A percentile compares a stretch with the other conserved stretches of the same genome.
These are phyloP conservation scores for Aspergillus ellipticus DNA, from an alignment of 495 filamentous ascomycete genomes.

Conservation along the genomic window DNA sequence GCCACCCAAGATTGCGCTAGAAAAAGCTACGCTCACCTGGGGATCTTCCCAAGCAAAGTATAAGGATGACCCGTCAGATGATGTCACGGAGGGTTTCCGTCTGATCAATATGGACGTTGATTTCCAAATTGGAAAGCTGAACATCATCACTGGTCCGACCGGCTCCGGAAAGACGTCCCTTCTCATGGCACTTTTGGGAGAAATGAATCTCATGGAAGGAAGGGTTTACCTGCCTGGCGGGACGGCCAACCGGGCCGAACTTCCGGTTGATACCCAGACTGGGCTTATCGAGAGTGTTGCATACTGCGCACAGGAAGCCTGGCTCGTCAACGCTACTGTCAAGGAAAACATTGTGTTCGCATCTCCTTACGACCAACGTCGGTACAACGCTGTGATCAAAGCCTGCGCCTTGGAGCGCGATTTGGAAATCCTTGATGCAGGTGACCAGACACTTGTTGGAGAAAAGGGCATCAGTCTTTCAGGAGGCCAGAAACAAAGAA, in stretches of 20 bases:
- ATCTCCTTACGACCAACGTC: constrained; percentile 71
- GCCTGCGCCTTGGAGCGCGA: constrained; percentile 94
- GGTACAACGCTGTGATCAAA: constrained; percentile 83
- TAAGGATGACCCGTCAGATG: constrained; percentile 19
- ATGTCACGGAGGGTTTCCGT: constrained; percentile 61
- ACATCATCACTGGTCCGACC: constrained; percentile 88
- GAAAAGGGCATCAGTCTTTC: constrained; percentile 98
- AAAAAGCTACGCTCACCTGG: constrained; percentile 84
- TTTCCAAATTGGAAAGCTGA: constrained; percentile 77
- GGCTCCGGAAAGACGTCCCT: constrained; percentile 94
- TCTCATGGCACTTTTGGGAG: constrained; percentile 92
- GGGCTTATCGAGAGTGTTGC: constrained; percentile 87
- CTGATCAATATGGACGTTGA: constrained; percentile 73
- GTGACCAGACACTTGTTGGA: constrained; percentile 91
- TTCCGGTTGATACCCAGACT: constrained; percentile 76
- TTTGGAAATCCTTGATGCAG: constrained; percentile 84
- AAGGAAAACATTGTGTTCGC: constrained; percentile 96
- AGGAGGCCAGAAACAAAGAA: constrained; percentile 96
- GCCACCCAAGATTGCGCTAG: constrained; percentile 72
- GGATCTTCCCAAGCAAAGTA: constrained; percentile 50
- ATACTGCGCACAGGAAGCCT: constrained; percentile 96
- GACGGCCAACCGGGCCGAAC: constrained; percentile 74
- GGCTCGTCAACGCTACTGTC: constrained; percentile 95
- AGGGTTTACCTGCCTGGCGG: constrained; percentile 76
- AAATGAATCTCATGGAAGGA: constrained; percentile 88